phyloP scores from a whole-genome alignment of 2,329 filamentous ascomycete genomes.

The Blastomyces gilchristii region DNA sequence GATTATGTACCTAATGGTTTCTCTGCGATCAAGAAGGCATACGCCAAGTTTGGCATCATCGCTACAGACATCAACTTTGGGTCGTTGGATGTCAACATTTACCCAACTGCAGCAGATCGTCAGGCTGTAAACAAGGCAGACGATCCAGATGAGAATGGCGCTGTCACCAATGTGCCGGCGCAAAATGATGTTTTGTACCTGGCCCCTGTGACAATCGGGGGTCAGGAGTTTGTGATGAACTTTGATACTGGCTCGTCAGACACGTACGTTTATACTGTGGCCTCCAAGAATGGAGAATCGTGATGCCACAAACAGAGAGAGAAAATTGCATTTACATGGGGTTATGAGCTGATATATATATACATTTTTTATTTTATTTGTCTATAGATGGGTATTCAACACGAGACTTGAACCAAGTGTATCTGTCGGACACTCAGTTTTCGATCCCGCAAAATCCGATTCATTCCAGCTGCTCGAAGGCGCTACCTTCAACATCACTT shows the following conservation, averaged over 20 bases:
- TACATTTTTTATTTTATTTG: neutral
- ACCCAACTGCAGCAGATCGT: constrained; percentile 19
- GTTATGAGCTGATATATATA: constrained; percentile 6
- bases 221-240: constrained; percentile 57
- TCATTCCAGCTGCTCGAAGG: constrained; percentile 42
- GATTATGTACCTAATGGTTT: constrained; percentile 50
- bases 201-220: constrained; percentile 57
- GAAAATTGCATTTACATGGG: neutral
- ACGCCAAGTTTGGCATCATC: constrained; percentile 56
- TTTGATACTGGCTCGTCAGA: constrained; percentile 70
- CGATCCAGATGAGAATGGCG: constrained; percentile 37
- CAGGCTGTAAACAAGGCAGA: constrained; percentile 21
- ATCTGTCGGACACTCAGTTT: constrained; percentile 45
- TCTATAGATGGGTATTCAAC: constrained; percentile 57
- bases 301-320: neutral
- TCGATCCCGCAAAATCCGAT: constrained; percentile 43
- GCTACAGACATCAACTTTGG: constrained; percentile 33
- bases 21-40: constrained; percentile 53
- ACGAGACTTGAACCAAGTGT: constrained; percentile 41
- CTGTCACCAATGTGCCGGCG: constrained; percentile 55
- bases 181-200: constrained; percentile 60
- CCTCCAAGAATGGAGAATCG: neutral
- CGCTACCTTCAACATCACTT: constrained; percentile 50
- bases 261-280: constrained; percentile 41
- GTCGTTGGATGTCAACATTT: constrained; percentile 27